phyloP scores from a whole-genome alignment of 192 early-diverging fungal genomes.

The Linnemannia hyalina region DNA sequence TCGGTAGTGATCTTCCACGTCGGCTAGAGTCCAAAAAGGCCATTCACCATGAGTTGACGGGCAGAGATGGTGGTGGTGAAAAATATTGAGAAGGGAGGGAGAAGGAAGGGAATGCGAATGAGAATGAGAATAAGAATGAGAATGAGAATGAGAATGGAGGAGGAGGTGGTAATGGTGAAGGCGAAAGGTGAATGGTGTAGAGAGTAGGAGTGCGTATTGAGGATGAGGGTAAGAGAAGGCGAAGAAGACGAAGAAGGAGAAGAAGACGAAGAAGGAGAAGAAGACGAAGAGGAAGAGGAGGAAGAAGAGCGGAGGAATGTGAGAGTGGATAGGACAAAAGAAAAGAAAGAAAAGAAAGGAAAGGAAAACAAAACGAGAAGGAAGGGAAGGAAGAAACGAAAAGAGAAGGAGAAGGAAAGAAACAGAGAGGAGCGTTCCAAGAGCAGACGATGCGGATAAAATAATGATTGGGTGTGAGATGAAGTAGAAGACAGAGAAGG shows the following conservation, averaged over 20 bases:
- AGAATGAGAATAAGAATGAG: not conserved
- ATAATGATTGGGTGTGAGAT: not conserved
- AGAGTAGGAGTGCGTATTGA: not conserved
- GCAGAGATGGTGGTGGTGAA: not conserved
- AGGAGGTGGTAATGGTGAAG: not conserved
- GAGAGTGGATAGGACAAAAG: not conserved
- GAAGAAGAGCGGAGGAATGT: not conserved
- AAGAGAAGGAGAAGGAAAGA: not conserved
- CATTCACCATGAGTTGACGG: not conserved
- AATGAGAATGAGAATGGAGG: not conserved
- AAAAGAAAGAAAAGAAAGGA: not conserved
- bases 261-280: not conserved
- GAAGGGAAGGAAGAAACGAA: not conserved
- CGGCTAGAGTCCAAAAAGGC: conserved; percentile 3
- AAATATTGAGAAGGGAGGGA: not conserved
- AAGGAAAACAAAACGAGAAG: not conserved
- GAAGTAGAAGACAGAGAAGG: not conserved
- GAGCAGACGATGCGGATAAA: conserved; percentile 2
- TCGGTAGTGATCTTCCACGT: not conserved
- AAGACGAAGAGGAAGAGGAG: not conserved
- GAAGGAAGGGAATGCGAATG: not conserved
- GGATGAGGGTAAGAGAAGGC: not conserved
- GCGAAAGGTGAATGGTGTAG: not conserved
- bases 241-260: not conserved
- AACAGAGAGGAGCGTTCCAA: not conserved